A percentile compares a stretch with the other conserved stretches of the same genome.
phyloP scores from a whole-genome alignment of 2,329 filamentous ascomycete species.

The Fusarium globosum region DNA sequence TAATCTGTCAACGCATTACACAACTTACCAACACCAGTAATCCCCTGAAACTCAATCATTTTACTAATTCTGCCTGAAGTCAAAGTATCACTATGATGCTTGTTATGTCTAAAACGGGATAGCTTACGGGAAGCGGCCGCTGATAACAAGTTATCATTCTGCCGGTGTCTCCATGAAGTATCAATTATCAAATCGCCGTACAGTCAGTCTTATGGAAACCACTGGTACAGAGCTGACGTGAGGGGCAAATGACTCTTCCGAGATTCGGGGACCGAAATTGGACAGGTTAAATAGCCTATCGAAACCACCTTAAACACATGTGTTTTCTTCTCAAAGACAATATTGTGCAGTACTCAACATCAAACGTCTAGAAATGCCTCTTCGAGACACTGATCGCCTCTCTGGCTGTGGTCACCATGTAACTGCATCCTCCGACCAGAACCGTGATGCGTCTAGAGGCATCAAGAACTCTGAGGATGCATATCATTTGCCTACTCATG shows the following conservation, averaged over 20 bases:
- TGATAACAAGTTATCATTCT: neutral
- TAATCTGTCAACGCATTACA: fast-evolving
- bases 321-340: too few species aligned
- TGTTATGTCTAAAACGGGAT: neutral
- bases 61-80: neutral
- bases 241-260: fast-evolving
- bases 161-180: neutral
- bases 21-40: neutral
- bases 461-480: neutral
- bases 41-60: neutral
- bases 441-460: fast-evolving
- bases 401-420: neutral
- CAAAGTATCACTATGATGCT: fast-evolving
- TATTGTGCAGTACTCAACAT: neutral
- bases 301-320: fast-evolving
- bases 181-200: neutral
- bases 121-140: fast-evolving
- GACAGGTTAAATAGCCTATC: neutral
- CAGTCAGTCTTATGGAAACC: neutral
- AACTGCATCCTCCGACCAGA: fast-evolving
- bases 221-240: neutral
- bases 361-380: neutral
- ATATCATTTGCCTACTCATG: fast-evolving
- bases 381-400: neutral
- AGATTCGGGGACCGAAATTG: neutral